phyloP scores from a whole-genome alignment of 2,329 filamentous ascomycete genomes.

The Xylaria sp. region DNA sequence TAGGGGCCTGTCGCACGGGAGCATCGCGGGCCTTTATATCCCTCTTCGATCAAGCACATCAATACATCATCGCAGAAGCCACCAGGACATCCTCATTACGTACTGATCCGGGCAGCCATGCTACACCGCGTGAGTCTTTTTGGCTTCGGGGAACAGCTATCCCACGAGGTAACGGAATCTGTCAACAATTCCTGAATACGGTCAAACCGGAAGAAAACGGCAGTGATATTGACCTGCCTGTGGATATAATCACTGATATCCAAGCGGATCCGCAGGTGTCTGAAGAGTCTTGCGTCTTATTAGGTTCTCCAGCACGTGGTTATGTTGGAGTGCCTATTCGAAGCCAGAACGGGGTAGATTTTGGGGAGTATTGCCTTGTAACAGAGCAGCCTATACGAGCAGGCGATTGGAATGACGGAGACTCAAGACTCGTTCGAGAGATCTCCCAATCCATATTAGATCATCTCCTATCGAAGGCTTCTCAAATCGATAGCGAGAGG shows the following conservation, averaged over 20 bases:
- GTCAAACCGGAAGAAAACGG: constrained; percentile 2
- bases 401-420: constrained; percentile 24
- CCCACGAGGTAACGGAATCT: constrained; percentile 27
- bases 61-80: constrained; percentile 33
- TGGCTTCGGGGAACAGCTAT: constrained; percentile 36
- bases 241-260: constrained; percentile 32
- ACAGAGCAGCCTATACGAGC: constrained; percentile 28
- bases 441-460: constrained; percentile 30
- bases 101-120: not conserved
- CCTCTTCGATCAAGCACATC: constrained; percentile 31
- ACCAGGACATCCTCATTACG: constrained; percentile 28
- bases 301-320: constrained; percentile 20
- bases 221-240: constrained; percentile 15
- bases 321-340: constrained; percentile 34
- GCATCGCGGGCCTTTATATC: constrained; percentile 35
- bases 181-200: constrained; percentile 28
- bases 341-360: constrained; percentile 33
- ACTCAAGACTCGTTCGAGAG: constrained; percentile 29
- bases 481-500: constrained; percentile 17
- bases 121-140: constrained; percentile 3
- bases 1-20: constrained; percentile 32
- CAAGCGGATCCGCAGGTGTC: constrained; percentile 19
- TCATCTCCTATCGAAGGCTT: constrained; percentile 29
- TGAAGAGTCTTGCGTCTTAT: constrained; percentile 20
- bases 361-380: constrained; percentile 32